These are phyloP conservation scores for Hypoxylon subgilvum DNA, from an alignment of 495 filamentous ascomycete genomes.

Conservation along the genomic window DNA sequence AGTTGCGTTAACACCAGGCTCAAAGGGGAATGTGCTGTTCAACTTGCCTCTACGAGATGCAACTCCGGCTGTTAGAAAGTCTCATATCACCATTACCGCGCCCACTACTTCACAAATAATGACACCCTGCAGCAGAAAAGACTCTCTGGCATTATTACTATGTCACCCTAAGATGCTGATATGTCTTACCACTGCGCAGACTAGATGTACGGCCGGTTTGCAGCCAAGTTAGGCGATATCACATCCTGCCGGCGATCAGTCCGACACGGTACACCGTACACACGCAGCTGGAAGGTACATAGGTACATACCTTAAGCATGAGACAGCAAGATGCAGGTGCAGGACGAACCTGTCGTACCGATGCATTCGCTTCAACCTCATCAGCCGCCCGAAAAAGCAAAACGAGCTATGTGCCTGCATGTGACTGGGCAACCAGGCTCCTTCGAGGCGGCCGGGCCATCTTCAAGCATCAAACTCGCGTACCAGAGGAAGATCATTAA, in stretches of 20 bases:
- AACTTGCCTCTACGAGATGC: conserved; percentile 31
- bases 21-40: conserved; percentile 36
- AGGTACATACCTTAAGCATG: not conserved
- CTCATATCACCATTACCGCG: conserved; percentile 18
- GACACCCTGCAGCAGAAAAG: conserved; percentile 17
- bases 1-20: conserved; percentile 17
- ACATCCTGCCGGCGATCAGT: conserved; percentile 14
- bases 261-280: conserved; percentile 4
- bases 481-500: conserved; percentile 22
- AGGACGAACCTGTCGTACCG: conserved; percentile 13
- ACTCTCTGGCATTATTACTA: conserved; percentile 23
- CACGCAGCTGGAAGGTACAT: no score
- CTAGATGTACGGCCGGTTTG: not conserved
- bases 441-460: conserved; percentile 18
- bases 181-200: not conserved
- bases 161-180: conserved; percentile 3
- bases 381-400: conserved; percentile 32
- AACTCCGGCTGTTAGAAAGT: conserved; percentile 18
- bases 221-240: conserved; percentile 17
- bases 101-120: conserved; percentile 27
- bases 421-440: conserved; percentile 14
- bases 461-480: not conserved
- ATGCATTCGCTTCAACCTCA: conserved; percentile 26
- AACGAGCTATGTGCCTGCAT: not conserved
- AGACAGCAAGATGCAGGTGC: conserved; percentile 8